A percentile compares a stretch with the other conserved stretches of the same genome.
phyloP scores from a whole-genome alignment of 2,329 filamentous ascomycete species.

The Zarea fungicola region DNA sequence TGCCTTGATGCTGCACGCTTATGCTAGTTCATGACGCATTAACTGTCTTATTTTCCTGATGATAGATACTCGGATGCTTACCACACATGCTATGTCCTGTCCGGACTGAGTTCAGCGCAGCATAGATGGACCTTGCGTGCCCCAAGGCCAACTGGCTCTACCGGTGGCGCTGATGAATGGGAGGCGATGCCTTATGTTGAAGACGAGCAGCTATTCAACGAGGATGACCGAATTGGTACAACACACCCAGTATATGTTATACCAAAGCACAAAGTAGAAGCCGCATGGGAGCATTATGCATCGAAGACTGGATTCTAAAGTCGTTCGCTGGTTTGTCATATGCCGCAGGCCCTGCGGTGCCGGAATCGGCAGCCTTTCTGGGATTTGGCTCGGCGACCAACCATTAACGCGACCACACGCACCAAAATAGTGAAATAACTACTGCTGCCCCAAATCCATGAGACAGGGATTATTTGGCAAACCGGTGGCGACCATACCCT shows the following conservation, averaged over 20 bases:
- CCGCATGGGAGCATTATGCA: constrained; percentile 60
- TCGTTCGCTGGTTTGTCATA: background rate
- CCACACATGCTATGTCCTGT: constrained; percentile 87
- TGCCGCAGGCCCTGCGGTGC: background rate
- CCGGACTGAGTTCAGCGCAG: constrained; percentile 78
- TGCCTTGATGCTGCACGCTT: constrained; percentile 19
- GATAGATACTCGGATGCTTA: constrained; percentile 74
- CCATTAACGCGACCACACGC: background rate
- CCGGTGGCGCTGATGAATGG: constrained; percentile 38
- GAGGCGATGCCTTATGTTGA: constrained; percentile 44
- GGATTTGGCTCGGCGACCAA: background rate
- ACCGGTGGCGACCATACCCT: constrained; percentile 1
- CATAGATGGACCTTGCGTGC: constrained; percentile 52
- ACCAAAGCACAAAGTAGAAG: constrained; percentile 62
- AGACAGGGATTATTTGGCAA: background rate
- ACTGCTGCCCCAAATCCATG: background rate
- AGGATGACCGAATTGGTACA: constrained; percentile 61
- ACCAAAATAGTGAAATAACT: background rate
- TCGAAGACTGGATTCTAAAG: constrained; percentile 52
- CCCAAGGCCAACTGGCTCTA: constrained; percentile 27
- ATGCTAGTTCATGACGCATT: constrained; percentile 12
- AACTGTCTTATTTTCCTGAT: background rate
- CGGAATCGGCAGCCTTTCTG: background rate
- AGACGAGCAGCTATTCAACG: constrained; percentile 61
- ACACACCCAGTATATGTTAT: constrained; percentile 85